Conservation (phyloP, 2,329 filamentous ascomycete species). For the Corinectria fuckeliana region DNA sequence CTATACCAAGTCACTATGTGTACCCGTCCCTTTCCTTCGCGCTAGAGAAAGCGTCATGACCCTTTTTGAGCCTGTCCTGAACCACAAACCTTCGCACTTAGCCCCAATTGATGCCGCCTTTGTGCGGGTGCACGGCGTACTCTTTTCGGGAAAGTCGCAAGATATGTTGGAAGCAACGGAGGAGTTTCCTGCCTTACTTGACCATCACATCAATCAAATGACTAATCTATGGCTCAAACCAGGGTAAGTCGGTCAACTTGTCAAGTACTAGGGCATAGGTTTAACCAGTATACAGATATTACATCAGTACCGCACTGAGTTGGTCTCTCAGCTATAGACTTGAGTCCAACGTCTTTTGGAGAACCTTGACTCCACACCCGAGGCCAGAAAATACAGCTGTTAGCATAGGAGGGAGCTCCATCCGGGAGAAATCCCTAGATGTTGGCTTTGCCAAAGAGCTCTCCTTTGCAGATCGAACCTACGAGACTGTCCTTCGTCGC, state of each 20-base stretch:
- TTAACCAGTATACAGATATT: neutral
- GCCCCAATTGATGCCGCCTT: neutral
- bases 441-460: constrained; percentile 45
- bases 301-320: neutral
- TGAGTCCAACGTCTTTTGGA: neutral
- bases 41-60: constrained; percentile 72
- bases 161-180: neutral
- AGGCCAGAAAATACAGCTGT: neutral
- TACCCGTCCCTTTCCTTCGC: constrained; percentile 67
- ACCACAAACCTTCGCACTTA: constrained; percentile 31
- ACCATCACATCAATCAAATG: neutral
- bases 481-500: constrained; percentile 55
- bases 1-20: constrained; percentile 73
- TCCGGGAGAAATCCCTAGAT: constrained; percentile 32
- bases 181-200: neutral
- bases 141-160: neutral
- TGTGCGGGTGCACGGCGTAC: neutral
- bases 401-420: neutral
- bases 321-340: neutral
- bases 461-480: constrained; percentile 51
- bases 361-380: neutral
- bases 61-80: constrained; percentile 65
- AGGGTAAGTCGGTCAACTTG: neutral
- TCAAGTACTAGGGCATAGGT: neutral
- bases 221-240: neutral